Conservation (phyloP, 176 grass and related monocot species). For the Musa acuminata region DNA sequence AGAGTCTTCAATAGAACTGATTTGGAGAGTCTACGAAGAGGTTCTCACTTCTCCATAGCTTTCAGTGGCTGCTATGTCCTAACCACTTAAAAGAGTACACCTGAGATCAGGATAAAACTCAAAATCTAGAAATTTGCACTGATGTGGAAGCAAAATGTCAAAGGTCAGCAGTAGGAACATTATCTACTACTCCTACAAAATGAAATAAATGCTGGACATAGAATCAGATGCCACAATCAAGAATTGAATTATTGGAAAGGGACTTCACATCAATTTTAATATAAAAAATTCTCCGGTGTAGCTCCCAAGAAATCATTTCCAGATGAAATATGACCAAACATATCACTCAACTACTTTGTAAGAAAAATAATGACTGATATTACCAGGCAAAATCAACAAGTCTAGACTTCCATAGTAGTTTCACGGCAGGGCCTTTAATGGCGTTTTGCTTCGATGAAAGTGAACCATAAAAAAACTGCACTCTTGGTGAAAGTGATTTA, state of each 20-base stretch:
- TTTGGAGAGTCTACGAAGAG: no score
- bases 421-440: not conserved
- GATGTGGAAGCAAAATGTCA: no score
- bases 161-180: no score
- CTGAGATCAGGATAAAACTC: not conserved
- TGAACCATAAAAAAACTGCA: not conserved
- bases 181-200: no score
- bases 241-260: not conserved
- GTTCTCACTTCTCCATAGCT: not conserved
- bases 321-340: not conserved
- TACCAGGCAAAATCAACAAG: not conserved
- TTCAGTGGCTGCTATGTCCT: not conserved
- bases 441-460: not conserved
- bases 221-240: not conserved
- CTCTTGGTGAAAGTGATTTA: not conserved
- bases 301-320: not conserved
- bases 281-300: not conserved
- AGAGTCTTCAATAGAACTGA: not conserved
- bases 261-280: not conserved
- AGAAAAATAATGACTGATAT: not conserved
- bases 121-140: no score
- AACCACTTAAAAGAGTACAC: not conserved
- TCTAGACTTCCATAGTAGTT: not conserved
- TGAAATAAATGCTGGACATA: not conserved
- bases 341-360: not conserved